Conservation (phyloP, 805 yeast genomes). For the Kuraishia ogatae region DNA sequence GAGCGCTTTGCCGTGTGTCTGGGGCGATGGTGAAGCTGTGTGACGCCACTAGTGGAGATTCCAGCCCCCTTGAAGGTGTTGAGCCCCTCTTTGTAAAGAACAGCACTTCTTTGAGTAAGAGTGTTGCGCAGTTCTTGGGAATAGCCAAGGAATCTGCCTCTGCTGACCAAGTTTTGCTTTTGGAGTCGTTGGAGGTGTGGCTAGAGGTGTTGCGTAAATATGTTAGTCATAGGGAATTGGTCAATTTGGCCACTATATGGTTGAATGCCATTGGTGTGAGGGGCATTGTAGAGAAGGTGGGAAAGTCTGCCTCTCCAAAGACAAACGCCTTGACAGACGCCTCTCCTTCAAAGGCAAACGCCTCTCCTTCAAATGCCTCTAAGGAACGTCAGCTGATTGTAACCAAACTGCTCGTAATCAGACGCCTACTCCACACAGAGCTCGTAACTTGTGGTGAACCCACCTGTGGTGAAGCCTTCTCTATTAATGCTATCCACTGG, state of each 20-base stretch:
- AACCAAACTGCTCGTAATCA: conserved; percentile 52
- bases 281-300: conserved; percentile 31
- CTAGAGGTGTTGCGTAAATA: conserved; percentile 31
- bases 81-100: conserved; percentile 1
- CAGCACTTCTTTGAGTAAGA: conserved; percentile 22
- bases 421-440: conserved; percentile 39
- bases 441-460: conserved; percentile 15
- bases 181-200: conserved; percentile 53
- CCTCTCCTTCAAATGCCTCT: conserved; percentile 26
- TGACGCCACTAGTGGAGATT: conserved; percentile 6
- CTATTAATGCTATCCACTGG: conserved; percentile 43
- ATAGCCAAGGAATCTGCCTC: conserved; percentile 37
- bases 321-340: no score
- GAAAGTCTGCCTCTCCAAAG: conserved; percentile 11
- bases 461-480: conserved; percentile 27
- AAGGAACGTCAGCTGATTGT: conserved; percentile 49
- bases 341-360: no score
- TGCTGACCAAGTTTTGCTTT: conserved; percentile 53
- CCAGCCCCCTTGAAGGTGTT: no score
- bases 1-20: conserved; percentile 55
- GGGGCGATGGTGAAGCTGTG: conserved; percentile 40
- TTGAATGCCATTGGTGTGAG: conserved; percentile 47
- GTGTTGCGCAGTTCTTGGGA: conserved; percentile 34
- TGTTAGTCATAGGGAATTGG: conserved; percentile 29
- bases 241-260: conserved; percentile 33